Evolutionary conservation across 108 stramenopile genomes (phyloP).

Genomic region (Pseudonitzschia pungens): DNA sequence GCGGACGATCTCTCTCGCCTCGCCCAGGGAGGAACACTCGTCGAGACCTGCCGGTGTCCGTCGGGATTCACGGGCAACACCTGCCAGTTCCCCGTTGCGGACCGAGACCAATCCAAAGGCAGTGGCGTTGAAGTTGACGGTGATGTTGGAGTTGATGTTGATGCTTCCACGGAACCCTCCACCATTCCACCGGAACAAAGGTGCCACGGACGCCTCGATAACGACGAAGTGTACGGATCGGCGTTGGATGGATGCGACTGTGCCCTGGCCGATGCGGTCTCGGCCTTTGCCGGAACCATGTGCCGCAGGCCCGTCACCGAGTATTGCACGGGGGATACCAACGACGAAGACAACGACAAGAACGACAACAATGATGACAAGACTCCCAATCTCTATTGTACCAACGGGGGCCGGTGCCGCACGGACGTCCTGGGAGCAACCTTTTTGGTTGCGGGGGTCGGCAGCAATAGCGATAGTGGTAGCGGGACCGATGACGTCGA

Average conservation of each 20-base stretch:
- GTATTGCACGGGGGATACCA: background rate
- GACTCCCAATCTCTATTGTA: conserved; percentile 37
- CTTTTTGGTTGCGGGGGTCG: too few species aligned
- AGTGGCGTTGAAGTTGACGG: background rate
- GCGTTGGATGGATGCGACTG: conserved; percentile 34
- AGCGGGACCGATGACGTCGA: too few species aligned
- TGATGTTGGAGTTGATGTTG: background rate
- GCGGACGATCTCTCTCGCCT: conserved; percentile 26
- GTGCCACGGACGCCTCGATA: conserved; percentile 18
- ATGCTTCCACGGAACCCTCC: too few species aligned
- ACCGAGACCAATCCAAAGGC: conserved; percentile 24
- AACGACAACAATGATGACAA: background rate
- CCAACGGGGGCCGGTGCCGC: conserved; percentile 56
- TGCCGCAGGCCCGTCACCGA: conserved; percentile 47
- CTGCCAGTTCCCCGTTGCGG: conserved; percentile 44
- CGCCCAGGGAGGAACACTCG: conserved; percentile 42
- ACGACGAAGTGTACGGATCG: background rate
- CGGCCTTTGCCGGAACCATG: conserved; percentile 43
- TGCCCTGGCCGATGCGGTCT: conserved; percentile 36
- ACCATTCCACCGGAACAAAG: background rate
- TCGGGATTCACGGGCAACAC: conserved; percentile 45
- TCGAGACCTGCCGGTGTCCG: conserved; percentile 53
- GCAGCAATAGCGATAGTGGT: too few species aligned
- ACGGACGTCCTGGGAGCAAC: conserved; percentile 27
- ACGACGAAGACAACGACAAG: background rate